These are phyloP conservation scores for Candida gigantensis DNA, from an alignment of 1,139 yeast genomes.

Conservation along the genomic window DNA sequence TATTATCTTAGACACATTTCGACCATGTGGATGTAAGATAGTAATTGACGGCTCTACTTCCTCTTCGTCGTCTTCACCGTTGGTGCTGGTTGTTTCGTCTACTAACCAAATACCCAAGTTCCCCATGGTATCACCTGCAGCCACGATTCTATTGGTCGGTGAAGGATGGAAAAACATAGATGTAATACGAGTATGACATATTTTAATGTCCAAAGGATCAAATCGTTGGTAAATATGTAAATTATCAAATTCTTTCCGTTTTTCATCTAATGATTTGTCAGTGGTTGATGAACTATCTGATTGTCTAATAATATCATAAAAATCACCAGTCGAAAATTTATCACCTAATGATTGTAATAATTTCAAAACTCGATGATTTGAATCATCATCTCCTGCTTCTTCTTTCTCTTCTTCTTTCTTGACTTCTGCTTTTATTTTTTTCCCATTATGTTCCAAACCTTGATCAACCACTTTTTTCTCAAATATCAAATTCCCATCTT, in stretches of 20 bases:
- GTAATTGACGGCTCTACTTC: conserved; percentile 57
- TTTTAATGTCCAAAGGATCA: conserved; percentile 69
- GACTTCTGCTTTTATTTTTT: conserved; percentile 27
- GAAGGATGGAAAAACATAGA: conserved; percentile 78
- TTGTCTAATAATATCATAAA: conserved; percentile 54
- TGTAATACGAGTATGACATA: conserved; percentile 74
- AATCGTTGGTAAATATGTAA: conserved; percentile 54
- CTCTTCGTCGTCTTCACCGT: conserved; percentile 23
- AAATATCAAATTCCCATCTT: conserved; percentile 33
- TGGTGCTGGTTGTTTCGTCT: conserved; percentile 30
- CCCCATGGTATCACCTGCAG: conserved; percentile 89
- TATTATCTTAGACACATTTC: conserved; percentile 64
- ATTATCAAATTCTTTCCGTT: conserved; percentile 54
- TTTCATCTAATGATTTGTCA: conserved; percentile 41
- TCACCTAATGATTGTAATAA: conserved; percentile 48
- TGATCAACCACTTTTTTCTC: conserved; percentile 28
- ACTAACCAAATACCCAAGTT: conserved; percentile 90
- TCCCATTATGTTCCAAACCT: conserved; percentile 1
- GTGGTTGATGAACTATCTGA: conserved; percentile 20
- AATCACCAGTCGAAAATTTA: conserved; percentile 76
- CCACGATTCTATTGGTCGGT: conserved; percentile 55
- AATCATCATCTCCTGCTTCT: conserved; percentile 21
- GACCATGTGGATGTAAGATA: conserved; percentile 73
- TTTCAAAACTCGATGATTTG: conserved; percentile 37
- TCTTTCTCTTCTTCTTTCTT: conserved; percentile 12